Evolutionary conservation across 805 yeast genomes (phyloP), one percentile per base, ranked within the genome.

Genomic region (Nakazawaea peltata): DNA sequence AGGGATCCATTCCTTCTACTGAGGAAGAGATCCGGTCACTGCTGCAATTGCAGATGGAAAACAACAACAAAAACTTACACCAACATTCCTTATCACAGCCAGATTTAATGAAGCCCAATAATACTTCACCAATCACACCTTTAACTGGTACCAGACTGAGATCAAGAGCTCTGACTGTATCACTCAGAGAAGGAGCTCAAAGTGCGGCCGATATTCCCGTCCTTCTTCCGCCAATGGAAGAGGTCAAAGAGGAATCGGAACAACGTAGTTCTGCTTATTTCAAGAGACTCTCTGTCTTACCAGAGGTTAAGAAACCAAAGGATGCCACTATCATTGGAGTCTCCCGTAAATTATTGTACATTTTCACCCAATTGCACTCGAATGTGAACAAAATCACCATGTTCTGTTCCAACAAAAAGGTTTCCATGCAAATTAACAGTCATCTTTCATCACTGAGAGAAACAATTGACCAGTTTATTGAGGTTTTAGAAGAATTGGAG

Each of bases 331-430:
- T 37, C 10, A 54, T 66, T 13, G 71, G 62, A 41, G 71, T 65
- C 1, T 69, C 80, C n/a, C 60, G 83, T 38, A 81, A 79, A 44
- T 52, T 81, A 10, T 50, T 77, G 9, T 77, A 76, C 48, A 63
- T 82, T 2, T 69, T 77, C 37, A 73, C 79, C 29, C 85, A 80
- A 48, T 64, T 80, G 26, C 84, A 77, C 42, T 68, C 75, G 24
- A 71, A 74, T 4, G 59, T 79, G 8, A 59, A 77, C 43, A 62
- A 76, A 37, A 65, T 77, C 37, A 66, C 77, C 6, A 69, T 77
- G 1, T 75, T 74, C 41, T 75, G 81, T 41, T 54, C 61, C 11
- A 81, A 75, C 39, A 72, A 72, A 40, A 62, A 69, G 18, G 57
- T 74, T 2, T 67, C 76, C 3, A 67, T 68, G 19, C 74, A 69